These are phyloP conservation scores for Hericium alpestre DNA, from an alignment of 768 basidiomycete genomes.

Conservation along the genomic window DNA sequence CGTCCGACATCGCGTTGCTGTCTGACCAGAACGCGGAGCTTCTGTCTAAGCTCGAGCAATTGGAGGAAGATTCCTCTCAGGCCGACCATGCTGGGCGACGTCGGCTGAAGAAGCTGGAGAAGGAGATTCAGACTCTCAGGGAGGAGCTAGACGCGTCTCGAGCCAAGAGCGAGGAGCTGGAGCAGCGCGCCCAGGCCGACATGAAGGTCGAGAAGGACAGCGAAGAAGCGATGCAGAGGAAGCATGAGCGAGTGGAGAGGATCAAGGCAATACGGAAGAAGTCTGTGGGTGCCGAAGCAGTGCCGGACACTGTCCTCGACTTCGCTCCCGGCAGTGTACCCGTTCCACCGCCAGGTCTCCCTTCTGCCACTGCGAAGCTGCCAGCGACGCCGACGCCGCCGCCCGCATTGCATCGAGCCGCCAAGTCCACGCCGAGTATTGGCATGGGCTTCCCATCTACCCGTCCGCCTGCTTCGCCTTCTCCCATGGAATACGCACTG, in stretches of 20 bases:
- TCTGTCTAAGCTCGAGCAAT: slow-evolving; percentile 58
- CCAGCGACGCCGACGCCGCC: slow-evolving; percentile 13
- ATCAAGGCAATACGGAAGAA: slow-evolving; percentile 39
- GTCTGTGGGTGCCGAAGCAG: slow-evolving; percentile 17
- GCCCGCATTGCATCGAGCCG: slow-evolving; percentile 10
- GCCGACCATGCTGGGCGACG: slow-evolving; percentile 60
- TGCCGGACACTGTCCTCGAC: slow-evolving; percentile 31
- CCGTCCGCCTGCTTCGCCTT: background rate
- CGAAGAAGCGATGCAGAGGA: slow-evolving; percentile 23
- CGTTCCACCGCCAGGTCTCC: background rate
- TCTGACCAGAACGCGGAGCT: slow-evolving; percentile 81
- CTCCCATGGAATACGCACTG: slow-evolving; percentile 29
- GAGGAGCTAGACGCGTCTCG: slow-evolving; percentile 73
- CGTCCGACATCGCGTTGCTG: slow-evolving; percentile 57
- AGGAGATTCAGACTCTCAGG: slow-evolving; percentile 64
- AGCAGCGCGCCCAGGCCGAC: slow-evolving; percentile 46
- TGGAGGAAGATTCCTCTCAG: slow-evolving; percentile 59
- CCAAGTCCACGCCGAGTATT: background rate
- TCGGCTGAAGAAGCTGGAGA: slow-evolving; percentile 63
- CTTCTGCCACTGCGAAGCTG: background rate
- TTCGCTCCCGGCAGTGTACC: slow-evolving; percentile 49
- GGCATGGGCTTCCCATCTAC: background rate
- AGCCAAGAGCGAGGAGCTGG: slow-evolving; percentile 57
- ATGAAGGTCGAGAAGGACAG: slow-evolving; percentile 15
- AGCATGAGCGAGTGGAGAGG: slow-evolving; percentile 39